phyloP scores from a whole-genome alignment of 331 rosid species.

The Rosa hybrid region DNA sequence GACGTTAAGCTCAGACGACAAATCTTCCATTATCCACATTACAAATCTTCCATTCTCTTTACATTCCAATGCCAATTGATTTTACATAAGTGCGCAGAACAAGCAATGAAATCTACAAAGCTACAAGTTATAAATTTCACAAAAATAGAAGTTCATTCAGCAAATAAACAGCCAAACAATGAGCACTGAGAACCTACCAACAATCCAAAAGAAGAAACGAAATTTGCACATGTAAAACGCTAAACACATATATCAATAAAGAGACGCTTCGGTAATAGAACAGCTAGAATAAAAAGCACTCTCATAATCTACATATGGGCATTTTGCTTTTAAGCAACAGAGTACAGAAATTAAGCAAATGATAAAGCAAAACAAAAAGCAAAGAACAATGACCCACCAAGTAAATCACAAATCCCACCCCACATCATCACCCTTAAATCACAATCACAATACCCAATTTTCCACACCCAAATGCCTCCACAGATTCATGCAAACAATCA shows the following conservation, averaged over 20 bases:
- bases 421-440: slow-evolving; percentile 30
- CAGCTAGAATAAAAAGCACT: not conserved
- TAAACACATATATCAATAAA: slow-evolving; percentile 8
- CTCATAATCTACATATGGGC: slow-evolving; percentile 16
- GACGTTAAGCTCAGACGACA: slow-evolving; percentile 13
- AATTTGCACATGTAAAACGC: not conserved
- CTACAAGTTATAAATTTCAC: not conserved
- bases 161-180: not conserved
- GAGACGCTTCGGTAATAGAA: slow-evolving; percentile 1
- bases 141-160: not conserved
- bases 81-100: not conserved
- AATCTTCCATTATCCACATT: slow-evolving; percentile 9
- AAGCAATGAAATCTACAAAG: not conserved
- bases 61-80: not conserved
- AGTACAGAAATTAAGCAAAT: not conserved
- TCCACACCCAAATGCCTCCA: not conserved
- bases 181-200: not conserved
- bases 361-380: slow-evolving; percentile 23
- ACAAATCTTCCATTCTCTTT: not conserved
- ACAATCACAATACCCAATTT: slow-evolving; percentile 24
- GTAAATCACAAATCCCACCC: slow-evolving; percentile 40
- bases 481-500: not conserved
- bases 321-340: slow-evolving; percentile 27
- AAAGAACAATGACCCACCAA: slow-evolving; percentile 48
- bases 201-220: not conserved